Base-by-base conservation (phyloP, 2,329 filamentous ascomycete species). In the Aspergillus felis region DNA sequence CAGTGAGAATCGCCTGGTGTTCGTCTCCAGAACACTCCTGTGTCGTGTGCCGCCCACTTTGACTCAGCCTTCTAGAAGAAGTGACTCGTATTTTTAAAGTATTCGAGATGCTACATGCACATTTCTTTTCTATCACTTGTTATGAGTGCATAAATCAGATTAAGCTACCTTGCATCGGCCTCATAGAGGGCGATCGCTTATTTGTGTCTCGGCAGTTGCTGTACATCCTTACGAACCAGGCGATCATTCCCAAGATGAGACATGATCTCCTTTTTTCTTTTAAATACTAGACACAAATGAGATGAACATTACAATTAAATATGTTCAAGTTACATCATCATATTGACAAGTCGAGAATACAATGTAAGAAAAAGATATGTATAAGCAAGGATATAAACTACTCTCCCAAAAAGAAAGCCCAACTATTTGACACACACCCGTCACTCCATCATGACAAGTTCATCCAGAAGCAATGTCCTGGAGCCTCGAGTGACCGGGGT, bases 401-500 rank as follows among this genome's bases (percentile, higher is more conserved):
- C 59, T 61, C 60, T 63, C 61, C 61, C 64, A 50, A 53, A 57
- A 57, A 59, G 29, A 47, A 46, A 46, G 42, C 44, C 57, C 56
- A 57, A 61, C 64, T 66, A 66, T 62, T 54, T 64, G 48, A 59
- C 56, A 61, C 54, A 59, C 57, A 60, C 58, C 57, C 38, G 27
- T 51, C 53, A 32, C 49, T 48, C 32, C 53, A 42, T 49, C 32
- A 56, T 56, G 52, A 53, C 54, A 54, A 51, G 27, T 57, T 53
- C 52, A 38, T 27, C 48, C 27, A 17, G 41, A 49, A 51, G 32
- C 29, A 48, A 46, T 35, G 35, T 24, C 25, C 41, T 53, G 52
- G 55, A 58, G 44, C 55, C 57, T 54, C 32, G 49, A 59, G 56
- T 53, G 50, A 58, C 49, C 56, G 55, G 76, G 55, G 71, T 68